Evolutionary conservation across 306 rosid genomes (phyloP), one percentile per base, ranked within the genome.

Genomic region (Canavalia ensiformis): DNA sequence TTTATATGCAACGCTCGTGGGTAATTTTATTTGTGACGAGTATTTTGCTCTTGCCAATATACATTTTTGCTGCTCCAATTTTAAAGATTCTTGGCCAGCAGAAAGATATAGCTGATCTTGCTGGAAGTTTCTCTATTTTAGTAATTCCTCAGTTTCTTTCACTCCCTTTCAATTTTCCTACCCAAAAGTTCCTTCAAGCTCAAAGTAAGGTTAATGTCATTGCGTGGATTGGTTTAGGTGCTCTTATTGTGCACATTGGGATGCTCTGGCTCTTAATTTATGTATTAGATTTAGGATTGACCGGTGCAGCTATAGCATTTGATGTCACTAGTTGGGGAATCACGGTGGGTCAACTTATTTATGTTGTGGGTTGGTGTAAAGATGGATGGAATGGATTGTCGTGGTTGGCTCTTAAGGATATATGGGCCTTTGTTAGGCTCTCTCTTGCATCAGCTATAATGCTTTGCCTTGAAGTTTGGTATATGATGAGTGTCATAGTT

Each of bases 381-480:
- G 96, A 95, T 77, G 96, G 92, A 8, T 93, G 99, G 99, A 85
- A 56, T 47, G 99, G 98, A 8, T 79, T 89, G 8, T 81, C 97
- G 4, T 84, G 91, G 94, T 9, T 67, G 56, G 99, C 99, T 8
- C 82, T 95, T 62, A 87, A 88, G 72, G 99, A 91, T 74, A 87
- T 95, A 1, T 93, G 97, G 97, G 89, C 90, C 29, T 93, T 95
- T 82, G 88, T 91, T 47, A 84, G 87, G 86, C 97, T 95, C n/a
- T 95, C 97, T 3, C 68, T 95, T 51, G 97, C 92, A n/a, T 95
- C 99, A 0, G 97, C 99, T 65, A 86, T 95, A 2, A 95, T 92
- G 99, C 94, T 92, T 82, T 92, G 97, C 85, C 94, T 95, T 44
- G 97, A 95, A 87, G 1, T 95, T 74, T 92, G 99, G 99, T 95